Evolutionary conservation across 2,329 filamentous ascomycete species (phyloP), one percentile per base, ranked within the genome.

Genomic region (Pseudocercospora crystallina): DNA sequence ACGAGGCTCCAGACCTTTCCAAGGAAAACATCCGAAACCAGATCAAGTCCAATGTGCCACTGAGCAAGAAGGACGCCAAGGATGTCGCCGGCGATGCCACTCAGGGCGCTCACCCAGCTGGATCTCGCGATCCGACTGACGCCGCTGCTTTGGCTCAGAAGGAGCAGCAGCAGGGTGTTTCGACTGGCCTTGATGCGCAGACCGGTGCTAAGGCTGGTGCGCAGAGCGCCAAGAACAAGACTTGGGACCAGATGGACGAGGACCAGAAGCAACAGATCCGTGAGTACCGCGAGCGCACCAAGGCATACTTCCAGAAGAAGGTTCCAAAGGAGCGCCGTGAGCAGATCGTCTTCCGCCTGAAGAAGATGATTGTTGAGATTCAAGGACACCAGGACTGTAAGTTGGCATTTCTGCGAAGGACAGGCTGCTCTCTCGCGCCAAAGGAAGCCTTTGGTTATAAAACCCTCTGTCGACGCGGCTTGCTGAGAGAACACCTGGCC

Each of bases 351-450:
- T 96, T 85, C 81, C 88, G 94, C 33, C 74, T 99, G 60, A 99
- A 92, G 84, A 97, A 97, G 83, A 95, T 97, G 87, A 76, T 99
- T 34, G 84, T 96, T 39, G 94, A 99, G 73, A 90, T 95, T 63
- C 94, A 99, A 74, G 89, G 92, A 49, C 94, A 97, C 67, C 83
- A 89, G 51, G 92, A 99, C 65, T 99, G 81, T 84, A 72, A 69
- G 79, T 73, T 20, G 29, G 13, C 17, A 26, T 7, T 32, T 10
- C 13, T 15, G 11, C 40, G 31, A 9, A 43, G 7, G 13, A 12
- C 32, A 37, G 30, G 20, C 20, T 26, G 7, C 20, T 26, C 20
- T 26, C 20, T 26, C 20, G 20, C 20, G 20, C 20, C 20, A 7
- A 26, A 26, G n/a, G n/a, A n/a, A n/a, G n/a, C n/a, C n/a, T n/a